These are phyloP conservation scores for Perilla frutescens DNA, from an alignment of 257 asterid species.

Conservation along the genomic window DNA sequence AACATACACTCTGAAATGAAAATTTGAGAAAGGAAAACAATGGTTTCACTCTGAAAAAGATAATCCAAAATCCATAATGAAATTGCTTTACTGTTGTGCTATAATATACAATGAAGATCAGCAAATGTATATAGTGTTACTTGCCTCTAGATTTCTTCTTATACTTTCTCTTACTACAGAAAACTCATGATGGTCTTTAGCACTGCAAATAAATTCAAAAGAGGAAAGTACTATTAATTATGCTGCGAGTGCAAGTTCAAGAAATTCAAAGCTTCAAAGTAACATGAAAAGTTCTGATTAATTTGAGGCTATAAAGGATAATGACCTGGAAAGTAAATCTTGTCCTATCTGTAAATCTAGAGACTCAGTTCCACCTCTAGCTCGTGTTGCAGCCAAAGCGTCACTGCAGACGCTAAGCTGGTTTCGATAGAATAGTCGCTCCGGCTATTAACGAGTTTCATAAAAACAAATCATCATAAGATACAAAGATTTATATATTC, in stretches of 20 bases:
- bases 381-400: slow-evolving; percentile 97
- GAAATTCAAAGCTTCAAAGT: slow-evolving; percentile 23
- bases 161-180: slow-evolving; percentile 86
- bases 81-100: slow-evolving; percentile 10
- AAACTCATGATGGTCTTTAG: slow-evolving; percentile 91
- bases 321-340: slow-evolving; percentile 90
- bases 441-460: slow-evolving; percentile 65
- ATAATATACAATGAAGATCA: slow-evolving; percentile 11
- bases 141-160: slow-evolving; percentile 81
- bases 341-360: slow-evolving; percentile 81
- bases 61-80: slow-evolving; percentile 10
- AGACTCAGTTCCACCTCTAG: slow-evolving; percentile 79
- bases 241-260: slow-evolving; percentile 5
- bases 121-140: slow-evolving; percentile 36
- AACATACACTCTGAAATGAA: slow-evolving; percentile 64
- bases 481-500: neutral
- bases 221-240: neutral
- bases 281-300: neutral
- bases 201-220: slow-evolving; percentile 51
- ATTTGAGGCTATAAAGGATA: slow-evolving; percentile 26
- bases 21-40: slow-evolving; percentile 24
- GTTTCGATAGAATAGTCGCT: slow-evolving; percentile 83
- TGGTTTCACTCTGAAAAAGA: slow-evolving; percentile 14
- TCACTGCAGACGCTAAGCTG: slow-evolving; percentile 76
- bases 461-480: slow-evolving; percentile 26